phyloP scores from a whole-genome alignment of 345 rosid species.

The Eucalyptus pauciflora region DNA sequence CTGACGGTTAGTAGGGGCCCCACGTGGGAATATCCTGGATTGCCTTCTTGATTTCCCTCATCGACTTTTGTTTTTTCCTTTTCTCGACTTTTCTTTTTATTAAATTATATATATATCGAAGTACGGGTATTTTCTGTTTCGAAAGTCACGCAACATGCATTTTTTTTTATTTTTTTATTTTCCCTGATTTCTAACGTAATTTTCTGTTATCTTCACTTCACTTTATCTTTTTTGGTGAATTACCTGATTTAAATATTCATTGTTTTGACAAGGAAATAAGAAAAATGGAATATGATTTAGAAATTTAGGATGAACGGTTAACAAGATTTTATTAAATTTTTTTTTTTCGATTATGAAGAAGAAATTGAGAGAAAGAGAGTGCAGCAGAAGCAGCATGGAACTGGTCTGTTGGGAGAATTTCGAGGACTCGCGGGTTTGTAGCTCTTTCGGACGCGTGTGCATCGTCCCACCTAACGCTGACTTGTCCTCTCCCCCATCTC shows the following conservation, averaged over 20 bases:
- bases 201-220: background rate
- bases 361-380: background rate
- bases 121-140: fast-evolving
- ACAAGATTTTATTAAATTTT: background rate
- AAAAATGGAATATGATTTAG: background rate
- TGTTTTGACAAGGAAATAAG: background rate
- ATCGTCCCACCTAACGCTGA: background rate
- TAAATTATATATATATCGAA: background rate
- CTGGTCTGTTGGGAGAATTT: background rate
- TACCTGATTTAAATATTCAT: background rate
- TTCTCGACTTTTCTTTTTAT: background rate
- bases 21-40: background rate
- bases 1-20: background rate
- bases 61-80: background rate
- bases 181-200: fast-evolving
- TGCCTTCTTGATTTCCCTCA: background rate
- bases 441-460: background rate
- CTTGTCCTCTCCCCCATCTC: background rate
- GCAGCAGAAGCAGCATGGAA: background rate
- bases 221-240: background rate
- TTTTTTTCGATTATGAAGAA: background rate
- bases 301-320: background rate
- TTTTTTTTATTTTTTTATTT: too few relatives aligned
- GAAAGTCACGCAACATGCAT: too few relatives aligned
- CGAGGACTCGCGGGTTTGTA: background rate